Percentiles rank a stretch among this genome's conserved stretches.
These are phyloP conservation scores for Styphnolobium japonicum DNA, from an alignment of 306 rosid species.

Conservation along the genomic window DNA sequence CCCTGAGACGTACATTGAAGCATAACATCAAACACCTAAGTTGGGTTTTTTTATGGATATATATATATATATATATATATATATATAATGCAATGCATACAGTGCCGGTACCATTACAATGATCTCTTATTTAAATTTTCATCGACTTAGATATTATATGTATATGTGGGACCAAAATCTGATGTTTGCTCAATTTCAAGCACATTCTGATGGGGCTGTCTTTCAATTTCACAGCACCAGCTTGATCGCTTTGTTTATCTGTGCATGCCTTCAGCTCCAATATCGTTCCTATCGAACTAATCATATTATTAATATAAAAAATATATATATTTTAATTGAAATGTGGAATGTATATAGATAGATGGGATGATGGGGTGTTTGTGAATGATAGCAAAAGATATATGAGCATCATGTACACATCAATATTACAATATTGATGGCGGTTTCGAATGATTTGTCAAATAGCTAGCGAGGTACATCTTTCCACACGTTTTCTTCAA, in stretches of 20 bases:
- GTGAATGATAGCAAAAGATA: slow-evolving; percentile 4
- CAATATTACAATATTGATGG: slow-evolving; percentile 18
- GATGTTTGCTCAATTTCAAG: slow-evolving; percentile 31
- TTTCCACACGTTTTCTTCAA: slow-evolving; percentile 21
- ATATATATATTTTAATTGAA: background rate
- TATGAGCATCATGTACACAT: slow-evolving; percentile 2
- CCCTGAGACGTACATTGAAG: background rate
- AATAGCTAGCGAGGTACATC: background rate
- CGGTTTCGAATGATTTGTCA: slow-evolving; percentile 6
- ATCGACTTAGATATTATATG: slow-evolving; percentile 24
- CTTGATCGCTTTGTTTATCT: slow-evolving; percentile 18
- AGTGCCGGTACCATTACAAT: slow-evolving; percentile 17
- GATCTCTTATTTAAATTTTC: slow-evolving; percentile 29
- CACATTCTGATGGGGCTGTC: slow-evolving; percentile 31
- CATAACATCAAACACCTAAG: slow-evolving; percentile 39
- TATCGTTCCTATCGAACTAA: background rate
- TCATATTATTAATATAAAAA: background rate
- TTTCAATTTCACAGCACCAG: slow-evolving; percentile 35
- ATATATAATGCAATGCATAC: slow-evolving; percentile 17
- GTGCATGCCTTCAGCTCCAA: slow-evolving; percentile 20
- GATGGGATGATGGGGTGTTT: slow-evolving; percentile 6
- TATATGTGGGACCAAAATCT: slow-evolving; percentile 31
- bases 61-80: too few relatives aligned
- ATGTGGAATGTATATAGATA: background rate
- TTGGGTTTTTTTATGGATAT: slow-evolving; percentile 7